Evolutionary conservation across 1,284 basidiomycete species (phyloP), one percentile per base, ranked within the genome.

Genomic region (Trametes pubescens): DNA sequence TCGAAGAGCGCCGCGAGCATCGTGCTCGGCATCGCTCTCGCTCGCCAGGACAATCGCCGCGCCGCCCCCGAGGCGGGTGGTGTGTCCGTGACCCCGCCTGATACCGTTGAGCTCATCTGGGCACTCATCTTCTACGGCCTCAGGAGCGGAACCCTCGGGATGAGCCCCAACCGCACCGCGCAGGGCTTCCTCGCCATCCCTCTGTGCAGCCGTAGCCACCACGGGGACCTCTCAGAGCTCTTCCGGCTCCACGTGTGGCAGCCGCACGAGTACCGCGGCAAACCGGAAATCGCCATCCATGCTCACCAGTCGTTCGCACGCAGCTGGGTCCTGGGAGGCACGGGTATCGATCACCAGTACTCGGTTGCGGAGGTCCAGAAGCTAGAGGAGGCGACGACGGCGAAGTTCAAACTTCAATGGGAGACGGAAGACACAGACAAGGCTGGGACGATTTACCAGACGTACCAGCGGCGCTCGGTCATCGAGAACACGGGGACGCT

Each of bases 171-270:
- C 9, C 55, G 55, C 44, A 57, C 44, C 55, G n/a, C 44, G 1
- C 55, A 57, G 46, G 55, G 55, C 44, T 57, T 57, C 55, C 40
- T 48, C 32, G 34, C 29, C 32, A 22, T 48, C 2, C 29, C 43
- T 2, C 44, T 57, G 10, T 57, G 29, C 44, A 32, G 29, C 18
- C 26, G 34, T 44, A 14, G 16, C 32, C 4, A 34, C 32, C 18
- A 37, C 4, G 9, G 10, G 0, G 10, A 40, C 32, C 22, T 57
- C 32, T 29, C 34, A 4, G 55, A 35, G 46, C 55, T 57, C 55
- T 13, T 47, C 55, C 55, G 55, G 14, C 26, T 57, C 32, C 55
- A 57, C 34, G 44, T 57, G 6, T 57, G 55, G 55, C 55, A 21
- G 8, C 13, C 55, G 11, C 44, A 57, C 46, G 46, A 34, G 21